These are phyloP conservation scores for Chenopodium quinoa DNA, from an alignment of 148 eudicot genomes.

Conservation along the genomic window DNA sequence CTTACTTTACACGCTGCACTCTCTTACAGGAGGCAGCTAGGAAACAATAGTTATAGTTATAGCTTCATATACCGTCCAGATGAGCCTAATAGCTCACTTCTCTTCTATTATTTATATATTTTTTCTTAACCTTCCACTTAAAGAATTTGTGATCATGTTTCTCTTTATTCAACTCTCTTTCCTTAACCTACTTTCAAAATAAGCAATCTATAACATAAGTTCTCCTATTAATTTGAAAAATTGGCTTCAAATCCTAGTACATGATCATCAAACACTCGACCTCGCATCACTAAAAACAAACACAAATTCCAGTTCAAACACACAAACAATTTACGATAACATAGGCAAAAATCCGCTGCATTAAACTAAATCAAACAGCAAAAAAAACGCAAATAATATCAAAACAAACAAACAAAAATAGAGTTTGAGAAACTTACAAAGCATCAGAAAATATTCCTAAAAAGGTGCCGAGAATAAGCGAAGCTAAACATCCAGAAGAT, in stretches of 20 bases:
- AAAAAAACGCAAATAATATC: not conserved
- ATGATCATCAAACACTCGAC: not conserved
- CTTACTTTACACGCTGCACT: not conserved
- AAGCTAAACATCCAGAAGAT: slow-evolving; percentile 54
- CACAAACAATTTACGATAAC: not conserved
- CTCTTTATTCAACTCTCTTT: not conserved
- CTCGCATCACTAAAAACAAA: not conserved
- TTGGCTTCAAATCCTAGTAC: not conserved
- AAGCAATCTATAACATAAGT: not conserved
- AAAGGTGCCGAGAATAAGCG: slow-evolving; percentile 53
- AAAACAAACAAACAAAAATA: not conserved
- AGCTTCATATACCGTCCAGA: not conserved
- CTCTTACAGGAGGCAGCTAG: not conserved
- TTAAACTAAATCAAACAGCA: too few relatives aligned
- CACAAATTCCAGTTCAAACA: not conserved
- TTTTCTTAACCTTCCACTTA: not conserved
- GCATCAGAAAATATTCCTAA: slow-evolving; percentile 76
- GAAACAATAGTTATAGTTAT: not conserved
- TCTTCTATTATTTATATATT: not conserved
- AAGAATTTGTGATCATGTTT: not conserved
- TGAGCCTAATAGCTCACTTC: not conserved
- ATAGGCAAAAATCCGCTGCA: too few relatives aligned
- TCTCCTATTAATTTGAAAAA: too few relatives aligned
- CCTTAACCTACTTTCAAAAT: not conserved
- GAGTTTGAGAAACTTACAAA: slow-evolving; percentile 46